phyloP scores from a whole-genome alignment of 2,329 filamentous ascomycete genomes.

The Aspergillus fumigatiaffinis region DNA sequence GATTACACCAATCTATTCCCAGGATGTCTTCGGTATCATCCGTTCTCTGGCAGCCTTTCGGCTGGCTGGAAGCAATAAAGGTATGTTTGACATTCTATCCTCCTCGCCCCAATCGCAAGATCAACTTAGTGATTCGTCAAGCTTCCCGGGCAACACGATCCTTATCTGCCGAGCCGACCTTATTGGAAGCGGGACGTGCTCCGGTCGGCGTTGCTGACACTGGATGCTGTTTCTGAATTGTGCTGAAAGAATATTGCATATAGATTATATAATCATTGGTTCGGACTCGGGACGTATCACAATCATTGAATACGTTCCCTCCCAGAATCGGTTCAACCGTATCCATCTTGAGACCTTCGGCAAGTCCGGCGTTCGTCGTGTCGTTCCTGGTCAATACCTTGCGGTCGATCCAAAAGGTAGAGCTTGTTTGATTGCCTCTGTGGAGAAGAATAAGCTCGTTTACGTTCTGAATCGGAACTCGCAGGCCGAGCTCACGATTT shows the following conservation, averaged over 20 bases:
- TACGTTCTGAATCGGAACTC: constrained; percentile 96
- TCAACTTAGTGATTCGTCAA: constrained; percentile 70
- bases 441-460: constrained; percentile 99
- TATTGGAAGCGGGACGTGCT: constrained; percentile 30
- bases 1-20: constrained; percentile 78
- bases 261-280: constrained; percentile 93
- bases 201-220: constrained; percentile 31
- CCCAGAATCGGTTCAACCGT: constrained; percentile 80
- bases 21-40: constrained; percentile 96
- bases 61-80: constrained; percentile 90
- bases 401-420: constrained; percentile 93
- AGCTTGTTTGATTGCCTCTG: constrained; percentile 87
- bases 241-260: constrained; percentile 38
- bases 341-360: constrained; percentile 97
- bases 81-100: constrained; percentile 55
- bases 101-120: constrained; percentile 28
- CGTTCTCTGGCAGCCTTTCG: constrained; percentile 83
- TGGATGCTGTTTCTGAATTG: constrained; percentile 27
- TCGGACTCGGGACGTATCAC: constrained; percentile 95
- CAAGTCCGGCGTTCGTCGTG: constrained; percentile 89
- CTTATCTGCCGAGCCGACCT: constrained; percentile 28
- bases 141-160: constrained; percentile 54
- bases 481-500: constrained; percentile 92
- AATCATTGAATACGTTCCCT: constrained; percentile 84
- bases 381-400: constrained; percentile 92